phyloP scores from a whole-genome alignment of 441 rosid genomes.

The Erodium chrysanthum region DNA sequence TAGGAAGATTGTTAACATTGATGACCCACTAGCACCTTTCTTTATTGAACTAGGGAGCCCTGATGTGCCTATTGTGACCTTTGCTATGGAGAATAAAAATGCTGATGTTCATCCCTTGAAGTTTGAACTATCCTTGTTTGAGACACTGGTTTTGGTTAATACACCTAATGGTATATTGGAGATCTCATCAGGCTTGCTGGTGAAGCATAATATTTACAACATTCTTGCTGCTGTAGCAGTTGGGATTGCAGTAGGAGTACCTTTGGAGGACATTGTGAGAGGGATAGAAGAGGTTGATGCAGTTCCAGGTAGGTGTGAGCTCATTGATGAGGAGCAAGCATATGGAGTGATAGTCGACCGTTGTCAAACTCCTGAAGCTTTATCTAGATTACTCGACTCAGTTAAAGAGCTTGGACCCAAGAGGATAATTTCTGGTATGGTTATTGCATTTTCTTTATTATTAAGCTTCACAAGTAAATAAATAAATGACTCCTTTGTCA shows the following conservation, averaged over 20 bases:
- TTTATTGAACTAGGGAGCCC: constrained; percentile 61
- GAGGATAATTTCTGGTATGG: constrained; percentile 78
- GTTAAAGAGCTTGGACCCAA: constrained; percentile 74
- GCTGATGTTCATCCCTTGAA: constrained; percentile 80
- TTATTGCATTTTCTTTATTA: not conserved
- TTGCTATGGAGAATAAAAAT: constrained; percentile 72
- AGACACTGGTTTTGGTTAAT: constrained; percentile 78
- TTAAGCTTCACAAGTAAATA: not conserved
- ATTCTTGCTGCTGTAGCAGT: constrained; percentile 86
- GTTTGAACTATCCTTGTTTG: constrained; percentile 75
- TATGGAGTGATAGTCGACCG: constrained; percentile 86
- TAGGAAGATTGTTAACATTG: constrained; percentile 79
- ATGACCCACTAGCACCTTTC: constrained; percentile 68
- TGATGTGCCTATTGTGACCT: constrained; percentile 76
- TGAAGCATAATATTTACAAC: constrained; percentile 73
- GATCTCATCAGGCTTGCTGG: constrained; percentile 83
- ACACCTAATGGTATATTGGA: constrained; percentile 79
- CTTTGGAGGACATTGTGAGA: constrained; percentile 78
- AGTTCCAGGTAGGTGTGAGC: constrained; percentile 90
- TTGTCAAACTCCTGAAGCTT: constrained; percentile 70
- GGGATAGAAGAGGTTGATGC: constrained; percentile 91
- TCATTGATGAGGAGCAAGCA: constrained; percentile 90
- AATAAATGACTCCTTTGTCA: not conserved
- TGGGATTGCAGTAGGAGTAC: constrained; percentile 89
- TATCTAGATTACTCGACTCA: constrained; percentile 78